These are phyloP conservation scores for Naegleria fowleri DNA, from an alignment of 208 protist species.

Conservation along the genomic window DNA sequence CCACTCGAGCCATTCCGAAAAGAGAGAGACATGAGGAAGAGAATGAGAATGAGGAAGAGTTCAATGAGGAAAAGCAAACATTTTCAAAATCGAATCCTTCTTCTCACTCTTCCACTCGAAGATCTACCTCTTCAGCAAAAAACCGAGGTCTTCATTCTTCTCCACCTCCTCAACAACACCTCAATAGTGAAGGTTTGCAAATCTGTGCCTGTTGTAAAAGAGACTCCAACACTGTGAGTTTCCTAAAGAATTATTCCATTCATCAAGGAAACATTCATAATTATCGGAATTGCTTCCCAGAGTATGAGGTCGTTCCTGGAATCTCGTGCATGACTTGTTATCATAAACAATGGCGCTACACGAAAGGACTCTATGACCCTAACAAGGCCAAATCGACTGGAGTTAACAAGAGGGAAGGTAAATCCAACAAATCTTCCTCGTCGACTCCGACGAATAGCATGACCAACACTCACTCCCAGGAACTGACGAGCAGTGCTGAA, in stretches of 20 bases:
- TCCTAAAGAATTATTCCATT: background rate
- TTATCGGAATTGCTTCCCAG: background rate
- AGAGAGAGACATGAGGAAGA: too few species aligned
- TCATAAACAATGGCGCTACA: background rate
- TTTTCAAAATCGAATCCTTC: too few species aligned
- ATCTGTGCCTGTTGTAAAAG: background rate
- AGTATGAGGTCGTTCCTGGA: background rate
- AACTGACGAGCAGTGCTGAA: background rate
- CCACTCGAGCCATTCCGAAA: too few species aligned
- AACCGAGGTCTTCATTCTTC: too few species aligned
- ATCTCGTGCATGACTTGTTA: conserved; percentile 10
- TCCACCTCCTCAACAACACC: too few species aligned
- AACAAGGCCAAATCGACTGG: background rate
- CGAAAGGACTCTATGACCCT: background rate
- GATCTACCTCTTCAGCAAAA: too few species aligned
- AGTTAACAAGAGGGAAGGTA: background rate
- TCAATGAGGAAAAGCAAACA: too few species aligned
- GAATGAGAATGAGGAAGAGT: too few species aligned
- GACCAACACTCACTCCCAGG: too few species aligned
- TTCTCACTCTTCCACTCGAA: too few species aligned
- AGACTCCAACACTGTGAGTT: background rate
- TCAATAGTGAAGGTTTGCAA: background rate
- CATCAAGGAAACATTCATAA: background rate
- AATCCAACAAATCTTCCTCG: background rate
- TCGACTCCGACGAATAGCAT: background rate